A percentile compares a stretch with the other conserved stretches of the same genome.
Conservation (phyloP, 768 basidiomycete genomes). For the Termitomyces sp. region DNA sequence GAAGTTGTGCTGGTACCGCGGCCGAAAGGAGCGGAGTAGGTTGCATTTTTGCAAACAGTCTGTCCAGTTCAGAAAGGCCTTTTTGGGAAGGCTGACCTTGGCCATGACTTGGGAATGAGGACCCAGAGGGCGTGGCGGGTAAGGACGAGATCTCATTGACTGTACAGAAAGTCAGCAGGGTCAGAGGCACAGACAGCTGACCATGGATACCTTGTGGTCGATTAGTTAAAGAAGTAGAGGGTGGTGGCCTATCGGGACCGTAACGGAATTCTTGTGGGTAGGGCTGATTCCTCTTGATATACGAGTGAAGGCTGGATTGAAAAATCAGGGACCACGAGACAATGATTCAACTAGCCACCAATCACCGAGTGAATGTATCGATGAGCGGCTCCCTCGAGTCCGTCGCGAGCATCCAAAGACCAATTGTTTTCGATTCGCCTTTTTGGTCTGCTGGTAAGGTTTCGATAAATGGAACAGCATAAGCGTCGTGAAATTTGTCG, state of each 20-base stretch:
- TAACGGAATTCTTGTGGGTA: constrained; percentile 73
- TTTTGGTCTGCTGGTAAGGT: constrained; percentile 42
- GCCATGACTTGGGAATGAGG: constrained; percentile 1
- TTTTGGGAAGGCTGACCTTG: constrained; percentile 14
- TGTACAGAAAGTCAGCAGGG: neutral
- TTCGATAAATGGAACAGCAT: constrained; percentile 40
- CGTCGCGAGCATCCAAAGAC: constrained; percentile 71
- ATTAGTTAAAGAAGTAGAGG: constrained; percentile 34
- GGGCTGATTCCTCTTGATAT: constrained; percentile 53
- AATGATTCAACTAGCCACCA: constrained; percentile 1
- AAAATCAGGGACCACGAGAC: constrained; percentile 1
- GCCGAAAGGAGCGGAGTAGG: constrained; percentile 17
- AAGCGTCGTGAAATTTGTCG: constrained; percentile 47
- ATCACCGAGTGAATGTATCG: constrained; percentile 24
- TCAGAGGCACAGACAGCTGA: neutral
- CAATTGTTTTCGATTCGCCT: constrained; percentile 53
- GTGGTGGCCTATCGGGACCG: constrained; percentile 61
- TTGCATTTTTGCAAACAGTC: constrained; percentile 39
- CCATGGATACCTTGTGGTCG: constrained; percentile 12
- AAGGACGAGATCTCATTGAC: neutral
- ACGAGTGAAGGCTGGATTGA: constrained; percentile 50
- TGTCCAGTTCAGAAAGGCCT: constrained; percentile 37
- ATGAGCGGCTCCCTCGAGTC: constrained; percentile 67
- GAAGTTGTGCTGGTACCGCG: neutral
- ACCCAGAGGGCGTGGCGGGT: neutral